Percentiles rank a stretch among this genome's conserved stretches.
phyloP scores from a whole-genome alignment of 2,329 filamentous ascomycete species.

The Bipolaris zeicola region DNA sequence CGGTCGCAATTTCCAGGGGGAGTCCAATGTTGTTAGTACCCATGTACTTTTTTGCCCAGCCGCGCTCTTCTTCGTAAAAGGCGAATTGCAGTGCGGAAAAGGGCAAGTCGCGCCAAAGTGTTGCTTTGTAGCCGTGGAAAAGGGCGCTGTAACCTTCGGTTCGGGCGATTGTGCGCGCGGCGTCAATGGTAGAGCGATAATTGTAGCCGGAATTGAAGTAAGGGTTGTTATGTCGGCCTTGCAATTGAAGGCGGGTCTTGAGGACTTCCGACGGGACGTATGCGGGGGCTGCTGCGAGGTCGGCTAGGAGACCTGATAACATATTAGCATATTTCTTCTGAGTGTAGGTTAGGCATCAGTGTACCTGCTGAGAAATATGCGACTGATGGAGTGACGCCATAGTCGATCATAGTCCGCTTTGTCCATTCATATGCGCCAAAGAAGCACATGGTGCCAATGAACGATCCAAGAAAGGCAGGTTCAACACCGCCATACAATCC shows the following conservation, averaged over 20 bases:
- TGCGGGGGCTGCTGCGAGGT: slow-evolving; percentile 86
- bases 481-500: slow-evolving; percentile 94
- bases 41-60: slow-evolving; percentile 77
- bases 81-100: slow-evolving; percentile 97
- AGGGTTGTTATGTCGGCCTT: slow-evolving; percentile 94
- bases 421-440: slow-evolving; percentile 97
- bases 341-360: slow-evolving; percentile 20
- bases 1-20: slow-evolving; percentile 83
- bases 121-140: slow-evolving; percentile 97
- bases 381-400: slow-evolving; percentile 78
- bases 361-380: slow-evolving; percentile 85
- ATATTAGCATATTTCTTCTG: neutral
- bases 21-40: slow-evolving; percentile 84
- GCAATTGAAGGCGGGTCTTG: slow-evolving; percentile 94
- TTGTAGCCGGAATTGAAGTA: slow-evolving; percentile 95
- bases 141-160: slow-evolving; percentile 83
- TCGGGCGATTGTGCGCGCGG: slow-evolving; percentile 80
- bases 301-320: slow-evolving; percentile 79
- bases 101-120: slow-evolving; percentile 88
- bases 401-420: slow-evolving; percentile 86
- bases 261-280: slow-evolving; percentile 98
- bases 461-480: slow-evolving; percentile 88
- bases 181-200: slow-evolving; percentile 84
- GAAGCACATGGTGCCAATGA: slow-evolving; percentile 91
- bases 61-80: slow-evolving; percentile 94